Base-by-base conservation (phyloP, 1,284 basidiomycete genomes). In the Leccinum solheimii region DNA sequence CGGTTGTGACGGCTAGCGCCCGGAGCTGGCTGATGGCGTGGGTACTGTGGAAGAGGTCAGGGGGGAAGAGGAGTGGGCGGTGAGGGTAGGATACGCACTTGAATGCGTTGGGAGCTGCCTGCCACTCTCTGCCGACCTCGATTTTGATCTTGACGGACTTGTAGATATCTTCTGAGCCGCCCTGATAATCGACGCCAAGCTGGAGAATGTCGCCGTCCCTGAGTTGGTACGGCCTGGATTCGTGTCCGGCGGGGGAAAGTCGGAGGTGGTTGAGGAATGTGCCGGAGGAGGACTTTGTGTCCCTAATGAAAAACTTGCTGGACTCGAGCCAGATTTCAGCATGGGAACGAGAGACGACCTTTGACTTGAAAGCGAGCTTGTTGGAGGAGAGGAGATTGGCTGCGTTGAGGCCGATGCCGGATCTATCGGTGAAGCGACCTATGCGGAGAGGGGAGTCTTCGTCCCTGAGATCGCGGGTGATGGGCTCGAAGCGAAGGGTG, bases 121-220 rank as follows among this genome's bases (percentile, higher is more conserved):
- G 95, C 94, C 95, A 98, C 71, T 95, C 94, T 61, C 94, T 79
- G 0, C 94, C 87, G 53, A 95, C 80, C 78, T 99, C 97, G 60
- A 99, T 85, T 63, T 94, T 85, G 77, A 99, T 97, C 84, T 98
- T 98, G 65, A 99, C 95, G 66, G 93, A 95, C 77, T 98, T 93
- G 78, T 97, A 99, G 64, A 98, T 95, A 76, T 98, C 96, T 78
- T 99, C 96, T 5, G 92, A 88, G 0, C 97, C 97, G 30, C 97
- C 97, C 76, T 98, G 97, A 77, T 98, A 99, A 75, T 99, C 97
- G 34, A 99, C 95, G 1, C 97, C 97, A 1, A 98, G 86, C 77
- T 99, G 97, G 7, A 99, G 79, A 16, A 98, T 86, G 77, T 99
- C 97, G 1, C 97, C 97, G 66, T 98, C 97, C 76, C 92, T 93